Base-by-base conservation (phyloP, 2,329 filamentous ascomycete genomes). In the Dothidotthia symphoricarpi region DNA sequence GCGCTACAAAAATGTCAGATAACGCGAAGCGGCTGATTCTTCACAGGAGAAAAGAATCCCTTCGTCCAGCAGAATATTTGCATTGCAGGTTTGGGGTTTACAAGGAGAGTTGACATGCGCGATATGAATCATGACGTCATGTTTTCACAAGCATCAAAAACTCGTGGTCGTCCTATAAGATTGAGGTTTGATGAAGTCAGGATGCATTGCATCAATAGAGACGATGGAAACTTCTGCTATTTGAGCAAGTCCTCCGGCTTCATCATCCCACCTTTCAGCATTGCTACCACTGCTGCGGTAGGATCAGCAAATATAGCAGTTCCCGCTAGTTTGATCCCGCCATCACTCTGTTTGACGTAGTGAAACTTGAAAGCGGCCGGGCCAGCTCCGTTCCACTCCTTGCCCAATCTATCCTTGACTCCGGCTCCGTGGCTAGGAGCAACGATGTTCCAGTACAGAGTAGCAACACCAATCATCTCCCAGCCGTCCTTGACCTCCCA, bases 251-350 rank as follows among this genome's bases (percentile, higher is more conserved):
- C 45, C 31, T 45, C 45, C 1, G 42, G 29, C 31, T 49, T 49
- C 39, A 49, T 39, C 42, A 49, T 46, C 3, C 45, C 42, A 11
- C 42, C 34, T 34, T 46, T 49, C 34, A 49, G 10, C 42, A 49
- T 49, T 2, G 9, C 32, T 15, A 43, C 42, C 5, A 45, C 24
- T 13, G 40, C 45, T 19, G 24, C 34, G 10, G 39, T 37, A 3
- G 39, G 45, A 37, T 49, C 42, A 11, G 34, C 37, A 34, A 19
- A 39, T 19, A 43, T 46, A 19, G 39, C 28, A n/a, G 36, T 43
- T 29, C 28, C 32, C 2, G 24, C 11, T 22, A 49, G 9, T 27
- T 35, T 13, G 25, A 45, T 41, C 10, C 34, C 36, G 3, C 28
- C 31, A 28, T 31, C 31, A 22, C 22, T 29, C 4, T 35, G 28